Evolutionary conservation across 805 yeast species (phyloP).

Genomic region (Lipomyces mesembrius): DNA sequence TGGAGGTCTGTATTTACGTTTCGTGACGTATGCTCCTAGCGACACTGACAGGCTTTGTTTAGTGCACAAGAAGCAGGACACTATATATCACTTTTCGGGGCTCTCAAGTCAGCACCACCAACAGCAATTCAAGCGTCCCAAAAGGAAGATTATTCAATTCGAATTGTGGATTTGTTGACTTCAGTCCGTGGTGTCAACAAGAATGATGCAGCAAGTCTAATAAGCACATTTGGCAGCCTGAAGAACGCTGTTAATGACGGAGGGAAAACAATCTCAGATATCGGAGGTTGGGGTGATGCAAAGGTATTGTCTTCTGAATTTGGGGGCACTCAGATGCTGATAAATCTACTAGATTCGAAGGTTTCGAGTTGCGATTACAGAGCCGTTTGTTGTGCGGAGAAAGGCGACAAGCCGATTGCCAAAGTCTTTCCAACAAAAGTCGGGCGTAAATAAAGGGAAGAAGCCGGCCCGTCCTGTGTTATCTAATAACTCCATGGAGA

Average conservation of each 20-base stretch:
- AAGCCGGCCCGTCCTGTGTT: background rate
- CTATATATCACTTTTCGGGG: conserved; percentile 45
- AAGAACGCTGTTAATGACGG: conserved; percentile 42
- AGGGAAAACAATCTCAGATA: conserved; percentile 37
- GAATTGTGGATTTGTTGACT: conserved; percentile 45
- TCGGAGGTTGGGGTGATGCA: conserved; percentile 47
- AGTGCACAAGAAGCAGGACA: conserved; percentile 47
- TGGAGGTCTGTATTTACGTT: conserved; percentile 41
- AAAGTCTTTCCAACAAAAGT: background rate
- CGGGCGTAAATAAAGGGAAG: conserved; percentile 6
- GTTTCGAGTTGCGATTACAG: conserved; percentile 40
- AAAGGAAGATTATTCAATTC: conserved; percentile 44
- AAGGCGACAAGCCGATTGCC: background rate
- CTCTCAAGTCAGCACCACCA: conserved; percentile 43
- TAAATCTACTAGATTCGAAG: conserved; percentile 27
- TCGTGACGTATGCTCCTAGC: background rate
- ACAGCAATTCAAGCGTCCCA: conserved; percentile 44
- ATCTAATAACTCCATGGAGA: conserved; percentile 1
- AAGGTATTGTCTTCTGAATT: conserved; percentile 27
- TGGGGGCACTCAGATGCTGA: background rate
- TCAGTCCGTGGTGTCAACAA: conserved; percentile 48
- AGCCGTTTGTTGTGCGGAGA: conserved; percentile 38
- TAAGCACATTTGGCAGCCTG: conserved; percentile 45
- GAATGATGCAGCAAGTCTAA: conserved; percentile 46
- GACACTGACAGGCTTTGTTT: conserved; percentile 5